Evolutionary conservation across 1,284 basidiomycete species (phyloP).

Genomic region (Naganishia sp.): DNA sequence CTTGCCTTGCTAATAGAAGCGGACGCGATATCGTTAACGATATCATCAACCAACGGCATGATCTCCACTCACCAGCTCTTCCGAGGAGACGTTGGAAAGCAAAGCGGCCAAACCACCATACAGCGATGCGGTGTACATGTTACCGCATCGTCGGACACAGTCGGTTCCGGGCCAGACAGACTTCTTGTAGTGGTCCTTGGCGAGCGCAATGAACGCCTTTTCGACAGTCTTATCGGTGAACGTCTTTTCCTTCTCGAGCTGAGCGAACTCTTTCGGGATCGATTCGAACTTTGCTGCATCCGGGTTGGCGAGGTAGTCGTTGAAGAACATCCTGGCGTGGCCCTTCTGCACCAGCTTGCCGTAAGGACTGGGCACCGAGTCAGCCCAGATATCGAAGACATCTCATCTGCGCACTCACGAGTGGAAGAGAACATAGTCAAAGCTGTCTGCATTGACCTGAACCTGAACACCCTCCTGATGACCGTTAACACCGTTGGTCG

Average conservation of each 20-base stretch:
- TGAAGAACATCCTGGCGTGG: conserved; percentile 75
- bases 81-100: conserved; percentile 67
- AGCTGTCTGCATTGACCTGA: conserved; percentile 71
- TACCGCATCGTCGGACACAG: conserved; percentile 84
- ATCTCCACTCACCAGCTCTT: conserved; percentile 56
- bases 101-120: conserved; percentile 90
- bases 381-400: background rate
- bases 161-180: conserved; percentile 76
- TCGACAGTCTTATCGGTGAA: conserved; percentile 93
- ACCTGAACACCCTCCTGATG: conserved; percentile 46
- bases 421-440: conserved; percentile 92
- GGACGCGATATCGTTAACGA: background rate
- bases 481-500: conserved; percentile 42
- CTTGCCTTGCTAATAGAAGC: conserved; percentile 62
- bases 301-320: conserved; percentile 83
- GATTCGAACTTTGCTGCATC: conserved; percentile 70
- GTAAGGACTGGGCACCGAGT: conserved; percentile 64
- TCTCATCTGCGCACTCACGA: conserved; percentile 48
- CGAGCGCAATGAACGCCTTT: conserved; percentile 80
- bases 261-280: conserved; percentile 69
- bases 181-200: conserved; percentile 69
- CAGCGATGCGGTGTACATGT: conserved; percentile 98
- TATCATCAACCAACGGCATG: background rate
- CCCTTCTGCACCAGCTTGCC: conserved; percentile 99
- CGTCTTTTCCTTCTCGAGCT: conserved; percentile 68